A percentile compares a stretch with the other conserved stretches of the same genome.
Conservation (phyloP, 306 rosid species). For the Pyrus betulifolia region DNA sequence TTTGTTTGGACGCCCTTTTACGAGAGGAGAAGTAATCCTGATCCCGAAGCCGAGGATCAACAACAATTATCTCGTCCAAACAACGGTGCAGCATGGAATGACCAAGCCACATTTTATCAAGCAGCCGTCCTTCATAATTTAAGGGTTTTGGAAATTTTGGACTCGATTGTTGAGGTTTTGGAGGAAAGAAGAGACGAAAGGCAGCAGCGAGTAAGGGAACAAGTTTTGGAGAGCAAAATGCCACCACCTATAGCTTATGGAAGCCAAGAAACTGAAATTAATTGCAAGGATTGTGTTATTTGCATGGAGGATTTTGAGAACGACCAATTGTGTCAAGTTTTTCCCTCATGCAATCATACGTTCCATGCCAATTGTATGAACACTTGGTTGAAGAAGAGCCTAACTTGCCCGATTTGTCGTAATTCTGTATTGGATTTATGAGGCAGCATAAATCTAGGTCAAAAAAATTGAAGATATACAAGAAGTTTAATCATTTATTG, state of each 20-base stretch:
- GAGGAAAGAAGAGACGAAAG: neutral
- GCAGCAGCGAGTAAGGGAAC: neutral
- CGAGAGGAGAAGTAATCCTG: neutral
- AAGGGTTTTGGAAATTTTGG: slow-evolving; percentile 13
- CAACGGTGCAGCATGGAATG: neutral
- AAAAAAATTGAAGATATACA: neutral
- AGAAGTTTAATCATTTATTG: neutral
- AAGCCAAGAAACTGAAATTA: neutral
- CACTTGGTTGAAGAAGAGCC: slow-evolving; percentile 32
- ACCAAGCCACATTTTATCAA: neutral
- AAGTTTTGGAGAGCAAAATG: slow-evolving; percentile 16
- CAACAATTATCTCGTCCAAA: neutral
- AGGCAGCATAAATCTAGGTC: neutral
- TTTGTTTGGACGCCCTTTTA: neutral
- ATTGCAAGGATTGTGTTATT: slow-evolving; percentile 31
- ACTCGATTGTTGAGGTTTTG: slow-evolving; percentile 8
- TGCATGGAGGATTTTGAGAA: slow-evolving; percentile 45
- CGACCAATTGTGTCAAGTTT: slow-evolving; percentile 33
- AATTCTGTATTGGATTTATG: slow-evolving; percentile 11
- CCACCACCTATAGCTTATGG: slow-evolving; percentile 8
- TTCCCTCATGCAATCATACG: slow-evolving; percentile 38
- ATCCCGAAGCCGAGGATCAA: neutral
- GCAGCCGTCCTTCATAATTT: neutral
- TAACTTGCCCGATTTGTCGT: slow-evolving; percentile 55
- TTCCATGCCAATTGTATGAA: slow-evolving; percentile 43